Percentiles rank a stretch among this genome's conserved stretches.
phyloP scores from a whole-genome alignment of 2,329 filamentous ascomycete genomes.

The Trichoderma afroharzianum region DNA sequence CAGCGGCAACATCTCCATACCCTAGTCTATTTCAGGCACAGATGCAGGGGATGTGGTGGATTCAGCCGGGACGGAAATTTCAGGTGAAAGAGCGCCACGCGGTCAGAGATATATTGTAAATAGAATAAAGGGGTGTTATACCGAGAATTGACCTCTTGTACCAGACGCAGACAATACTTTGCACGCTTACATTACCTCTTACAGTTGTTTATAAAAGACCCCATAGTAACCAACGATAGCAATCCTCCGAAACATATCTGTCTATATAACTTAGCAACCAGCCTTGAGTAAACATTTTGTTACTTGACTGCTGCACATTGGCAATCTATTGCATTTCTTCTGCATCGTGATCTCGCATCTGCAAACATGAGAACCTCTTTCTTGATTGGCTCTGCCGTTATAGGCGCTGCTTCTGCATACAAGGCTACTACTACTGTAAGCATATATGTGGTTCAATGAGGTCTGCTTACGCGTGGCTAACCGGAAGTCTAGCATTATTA shows the following conservation, averaged over 20 bases:
- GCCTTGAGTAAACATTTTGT: neutral
- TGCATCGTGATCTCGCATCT: neutral
- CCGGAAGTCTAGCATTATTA: neutral
- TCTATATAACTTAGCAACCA: neutral
- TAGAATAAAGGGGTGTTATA: neutral
- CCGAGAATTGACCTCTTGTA: neutral
- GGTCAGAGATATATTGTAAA: neutral
- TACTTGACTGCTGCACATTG: neutral
- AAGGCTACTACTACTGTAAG: slow-evolving; percentile 8
- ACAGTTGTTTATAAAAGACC: neutral
- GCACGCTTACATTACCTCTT: neutral
- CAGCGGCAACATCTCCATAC: neutral
- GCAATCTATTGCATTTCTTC: neutral
- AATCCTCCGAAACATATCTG: neutral
- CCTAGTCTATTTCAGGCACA: neutral
- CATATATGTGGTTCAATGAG: neutral
- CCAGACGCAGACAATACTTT: neutral
- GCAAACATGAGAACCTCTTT: neutral
- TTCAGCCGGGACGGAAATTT: neutral
- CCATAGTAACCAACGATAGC: neutral
- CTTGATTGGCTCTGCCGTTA: neutral
- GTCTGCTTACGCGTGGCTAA: neutral
- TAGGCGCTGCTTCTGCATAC: neutral
- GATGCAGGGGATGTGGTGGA: neutral
- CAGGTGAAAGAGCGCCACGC: neutral